phyloP scores from a whole-genome alignment of 305 asterid genomes.

The Fraxinus latifolia region DNA sequence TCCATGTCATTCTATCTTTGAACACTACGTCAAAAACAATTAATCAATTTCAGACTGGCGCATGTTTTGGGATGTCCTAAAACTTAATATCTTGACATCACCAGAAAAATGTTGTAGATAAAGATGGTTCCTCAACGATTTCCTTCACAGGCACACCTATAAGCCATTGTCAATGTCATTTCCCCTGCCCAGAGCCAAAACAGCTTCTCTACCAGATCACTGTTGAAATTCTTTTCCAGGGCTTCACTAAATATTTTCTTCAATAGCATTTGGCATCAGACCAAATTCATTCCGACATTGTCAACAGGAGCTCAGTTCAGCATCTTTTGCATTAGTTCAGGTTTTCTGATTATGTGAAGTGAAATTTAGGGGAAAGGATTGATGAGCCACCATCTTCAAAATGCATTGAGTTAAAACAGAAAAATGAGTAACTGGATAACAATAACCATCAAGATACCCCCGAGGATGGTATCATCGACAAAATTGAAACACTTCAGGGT shows the following conservation, averaged over 20 bases:
- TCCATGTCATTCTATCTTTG: not conserved
- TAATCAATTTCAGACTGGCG: not conserved
- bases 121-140: not conserved
- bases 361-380: not conserved
- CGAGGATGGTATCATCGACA: not conserved
- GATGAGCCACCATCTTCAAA: not conserved
- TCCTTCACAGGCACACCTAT: not conserved
- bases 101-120: not conserved
- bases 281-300: not conserved
- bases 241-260: not conserved
- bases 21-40: not conserved
- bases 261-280: not conserved
- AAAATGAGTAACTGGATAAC: conserved; percentile 1
- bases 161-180: not conserved
- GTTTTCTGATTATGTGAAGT: not conserved
- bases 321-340: not conserved
- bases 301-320: not conserved
- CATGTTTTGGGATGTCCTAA: not conserved
- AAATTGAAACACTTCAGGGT: not conserved
- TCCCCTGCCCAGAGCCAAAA: not conserved
- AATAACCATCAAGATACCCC: conserved; percentile 1
- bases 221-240: not conserved
- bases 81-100: not conserved
- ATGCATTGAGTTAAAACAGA: not conserved
- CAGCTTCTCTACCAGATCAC: not conserved